A percentile compares a stretch with the other conserved stretches of the same genome.
Evolutionary conservation across 2,329 filamentous ascomycete genomes (phyloP).

Genomic region (Venturia carpophila): DNA sequence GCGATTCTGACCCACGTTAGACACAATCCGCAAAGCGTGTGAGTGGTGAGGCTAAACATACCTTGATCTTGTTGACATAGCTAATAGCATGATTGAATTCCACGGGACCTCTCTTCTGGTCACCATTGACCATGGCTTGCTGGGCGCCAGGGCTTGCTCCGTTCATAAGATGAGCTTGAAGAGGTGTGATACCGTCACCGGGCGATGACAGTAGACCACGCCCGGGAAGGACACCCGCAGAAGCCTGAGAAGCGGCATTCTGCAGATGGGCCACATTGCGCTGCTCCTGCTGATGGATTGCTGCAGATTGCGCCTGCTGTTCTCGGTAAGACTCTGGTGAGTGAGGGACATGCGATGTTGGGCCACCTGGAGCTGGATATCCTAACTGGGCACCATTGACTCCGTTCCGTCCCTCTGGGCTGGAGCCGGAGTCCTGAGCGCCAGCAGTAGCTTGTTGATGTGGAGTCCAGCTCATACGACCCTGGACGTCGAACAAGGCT

Average conservation of each 20-base stretch:
- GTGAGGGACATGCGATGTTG: constrained; percentile 27
- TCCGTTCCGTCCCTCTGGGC: constrained; percentile 31
- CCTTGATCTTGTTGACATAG: constrained; percentile 99
- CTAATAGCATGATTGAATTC: constrained; percentile 99
- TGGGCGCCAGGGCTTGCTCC: constrained; percentile 47
- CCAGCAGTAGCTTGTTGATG: constrained; percentile 28
- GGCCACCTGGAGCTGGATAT: constrained; percentile 7
- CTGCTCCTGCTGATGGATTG: constrained; percentile 56
- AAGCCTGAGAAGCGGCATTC: constrained; percentile 54
- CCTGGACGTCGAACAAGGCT: constrained; percentile 29
- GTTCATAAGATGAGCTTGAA: constrained; percentile 53
- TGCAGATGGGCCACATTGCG: constrained; percentile 58
- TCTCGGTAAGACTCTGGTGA: constrained; percentile 32
- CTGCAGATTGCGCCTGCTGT: constrained; percentile 40
- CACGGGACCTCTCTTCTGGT: constrained; percentile 83
- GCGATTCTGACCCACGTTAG: constrained; percentile 60
- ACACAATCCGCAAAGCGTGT: not conserved
- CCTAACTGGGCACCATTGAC: constrained; percentile 13
- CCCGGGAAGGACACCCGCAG: constrained; percentile 41
- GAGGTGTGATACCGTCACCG: constrained; percentile 39
- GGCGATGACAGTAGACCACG: constrained; percentile 44
- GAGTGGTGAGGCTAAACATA: constrained; percentile 32
- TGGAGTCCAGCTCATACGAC: constrained; percentile 25
- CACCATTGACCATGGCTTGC: constrained; percentile 45
- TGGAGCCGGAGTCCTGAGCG: constrained; percentile 34